Base-by-base conservation (phyloP, 2,329 filamentous ascomycete species). In the Didymella lethalis region DNA sequence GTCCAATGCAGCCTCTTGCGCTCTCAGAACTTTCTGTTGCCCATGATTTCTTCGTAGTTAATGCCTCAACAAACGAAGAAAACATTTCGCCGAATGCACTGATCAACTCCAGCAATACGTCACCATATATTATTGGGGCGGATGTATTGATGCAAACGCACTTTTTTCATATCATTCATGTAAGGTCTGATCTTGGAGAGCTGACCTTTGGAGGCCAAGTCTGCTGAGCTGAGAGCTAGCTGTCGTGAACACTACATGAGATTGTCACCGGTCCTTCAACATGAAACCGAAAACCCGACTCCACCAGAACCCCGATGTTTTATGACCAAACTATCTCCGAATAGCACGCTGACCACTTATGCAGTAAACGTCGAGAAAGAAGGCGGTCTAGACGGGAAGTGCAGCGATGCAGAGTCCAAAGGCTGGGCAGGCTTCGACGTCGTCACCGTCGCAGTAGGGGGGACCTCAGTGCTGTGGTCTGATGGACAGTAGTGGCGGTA, bases 401-500 rank as follows among this genome's bases (percentile, higher is more conserved):
- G 29, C 6, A 29, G 16, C 14, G 7, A n/a, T 2, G 18, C 48
- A 1, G 48, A 20, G 8, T 8, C n/a, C 2, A 32, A n/a, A 20
- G 50, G 5, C n/a, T n/a, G 16, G 8, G 28, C 14, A 23, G 44
- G 28, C 8, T 40, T 23, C 2, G 25, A 18, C 16, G 16, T 26
- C 2, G 26, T 54, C 5, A 26, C 1, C n/a, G 28, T 40, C 18
- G 18, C 48, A 2, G 52, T 54, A 3, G 26, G 20, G 6, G 2
- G 2, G 6, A 20, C 20, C n/a, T 23, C 14, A 4, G 38, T 11
- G 4, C 11, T 25, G 11, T 25, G 6, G 10, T 20, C 20, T 14
- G 20, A 14, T 0, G 38, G 45, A 8, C 45, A 58, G 49, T 54
- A 58, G 45, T 58, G 49, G 10, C 25, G 31, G 16, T 23, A 38